A percentile compares a stretch with the other conserved stretches of the same genome.
Evolutionary conservation across 768 basidiomycete species (phyloP).

Genomic region (Leccinum boreale): DNA sequence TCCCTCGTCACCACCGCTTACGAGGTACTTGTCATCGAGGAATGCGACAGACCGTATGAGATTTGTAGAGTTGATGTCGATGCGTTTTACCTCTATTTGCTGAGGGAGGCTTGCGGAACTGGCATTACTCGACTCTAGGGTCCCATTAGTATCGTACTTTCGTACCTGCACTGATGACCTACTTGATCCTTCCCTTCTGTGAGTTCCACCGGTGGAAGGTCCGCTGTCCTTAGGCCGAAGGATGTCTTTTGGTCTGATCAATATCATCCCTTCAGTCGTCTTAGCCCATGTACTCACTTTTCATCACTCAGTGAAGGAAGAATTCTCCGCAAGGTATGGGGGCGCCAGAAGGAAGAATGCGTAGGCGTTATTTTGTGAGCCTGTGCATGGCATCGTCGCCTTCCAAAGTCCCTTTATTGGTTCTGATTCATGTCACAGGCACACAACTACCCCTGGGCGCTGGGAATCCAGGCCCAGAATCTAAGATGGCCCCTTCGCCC

Average conservation of each 20-base stretch:
- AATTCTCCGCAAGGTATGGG: not conserved
- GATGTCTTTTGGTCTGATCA: not conserved
- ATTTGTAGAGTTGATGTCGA: not conserved
- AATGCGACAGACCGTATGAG: not conserved
- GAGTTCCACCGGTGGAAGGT: not conserved
- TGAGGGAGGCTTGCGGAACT: not conserved
- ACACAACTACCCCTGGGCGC: not conserved
- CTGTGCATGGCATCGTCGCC: not conserved
- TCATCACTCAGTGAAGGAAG: not conserved
- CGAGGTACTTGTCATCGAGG: not conserved
- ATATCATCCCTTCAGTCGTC: not conserved
- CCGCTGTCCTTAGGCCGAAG: not conserved
- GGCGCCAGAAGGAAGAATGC: not conserved
- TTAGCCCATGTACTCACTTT: not conserved
- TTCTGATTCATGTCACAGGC: not conserved
- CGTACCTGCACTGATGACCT: not conserved
- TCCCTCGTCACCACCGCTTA: not conserved
- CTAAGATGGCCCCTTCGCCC: not conserved
- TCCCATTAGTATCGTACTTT: not conserved
- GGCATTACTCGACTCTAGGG: not conserved
- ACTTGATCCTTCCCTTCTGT: not conserved
- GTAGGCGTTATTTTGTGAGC: not conserved
- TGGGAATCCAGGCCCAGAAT: not conserved
- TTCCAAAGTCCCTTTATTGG: not conserved
- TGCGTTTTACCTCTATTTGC: not conserved